Percentiles rank a stretch among this genome's conserved stretches.
phyloP scores from a whole-genome alignment of 257 asterid species.

The Ilex asprella region DNA sequence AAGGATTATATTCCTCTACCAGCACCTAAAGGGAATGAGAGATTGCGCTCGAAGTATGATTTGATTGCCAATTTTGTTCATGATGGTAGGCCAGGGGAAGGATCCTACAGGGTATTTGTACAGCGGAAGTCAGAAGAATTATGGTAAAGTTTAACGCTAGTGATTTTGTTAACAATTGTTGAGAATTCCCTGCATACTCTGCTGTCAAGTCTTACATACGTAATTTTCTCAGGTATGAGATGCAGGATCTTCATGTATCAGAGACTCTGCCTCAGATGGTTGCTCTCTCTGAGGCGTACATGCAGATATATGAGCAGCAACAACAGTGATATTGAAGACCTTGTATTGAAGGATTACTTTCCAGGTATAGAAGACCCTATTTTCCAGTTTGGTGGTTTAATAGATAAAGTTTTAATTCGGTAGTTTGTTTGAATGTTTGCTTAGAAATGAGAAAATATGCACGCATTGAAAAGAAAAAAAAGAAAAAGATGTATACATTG shows the following conservation, averaged over 20 bases:
- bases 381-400: no score
- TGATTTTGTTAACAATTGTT: neutral
- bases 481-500: no score
- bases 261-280: constrained; percentile 96
- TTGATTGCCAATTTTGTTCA: constrained; percentile 71
- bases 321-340: no score
- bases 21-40: constrained; percentile 50
- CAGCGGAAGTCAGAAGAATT: constrained; percentile 69
- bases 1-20: constrained; percentile 77
- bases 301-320: constrained; percentile 86
- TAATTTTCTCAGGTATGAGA: constrained; percentile 65
- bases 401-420: no score
- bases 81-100: constrained; percentile 39
- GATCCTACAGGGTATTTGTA: constrained; percentile 83
- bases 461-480: no score
- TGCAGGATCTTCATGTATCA: constrained; percentile 92
- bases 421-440: no score
- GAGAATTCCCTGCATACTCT: neutral
- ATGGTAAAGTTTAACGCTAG: constrained; percentile 39
- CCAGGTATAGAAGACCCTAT: no score
- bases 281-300: constrained; percentile 82
- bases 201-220: neutral
- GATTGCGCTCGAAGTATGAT: constrained; percentile 75
- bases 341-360: no score
- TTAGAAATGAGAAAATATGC: no score